phyloP scores from a whole-genome alignment of 176 grass and related monocot genomes.

The Eragrostis curvula region DNA sequence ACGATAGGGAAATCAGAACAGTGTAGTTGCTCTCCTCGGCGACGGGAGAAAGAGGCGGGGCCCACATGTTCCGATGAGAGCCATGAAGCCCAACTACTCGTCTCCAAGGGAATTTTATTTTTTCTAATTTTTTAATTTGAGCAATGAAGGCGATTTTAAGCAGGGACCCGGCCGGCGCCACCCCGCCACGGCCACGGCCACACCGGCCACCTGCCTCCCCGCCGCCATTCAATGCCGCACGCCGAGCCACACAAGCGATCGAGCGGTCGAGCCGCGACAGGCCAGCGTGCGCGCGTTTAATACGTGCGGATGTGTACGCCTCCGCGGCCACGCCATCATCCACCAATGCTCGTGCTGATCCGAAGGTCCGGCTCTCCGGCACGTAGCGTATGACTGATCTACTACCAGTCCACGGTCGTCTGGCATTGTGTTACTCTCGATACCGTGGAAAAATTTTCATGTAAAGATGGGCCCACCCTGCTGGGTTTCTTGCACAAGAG shows the following conservation, averaged over 20 bases:
- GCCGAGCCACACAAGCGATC: background rate
- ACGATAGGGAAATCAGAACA: background rate
- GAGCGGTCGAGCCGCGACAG: background rate
- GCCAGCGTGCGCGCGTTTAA: background rate
- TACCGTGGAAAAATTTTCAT: too few relatives aligned
- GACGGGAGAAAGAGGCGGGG: background rate
- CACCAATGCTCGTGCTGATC: background rate
- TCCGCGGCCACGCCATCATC: background rate
- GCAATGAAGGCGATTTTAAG: too few relatives aligned
- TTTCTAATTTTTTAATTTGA: too few relatives aligned
- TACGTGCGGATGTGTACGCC: background rate
- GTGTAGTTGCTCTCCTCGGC: background rate
- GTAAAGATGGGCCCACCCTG: too few relatives aligned
- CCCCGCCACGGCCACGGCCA: background rate
- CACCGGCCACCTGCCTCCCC: constrained; percentile 1
- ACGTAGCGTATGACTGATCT: background rate
- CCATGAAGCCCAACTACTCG: constrained; percentile 36
- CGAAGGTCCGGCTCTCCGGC: background rate
- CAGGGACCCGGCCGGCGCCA: too few relatives aligned
- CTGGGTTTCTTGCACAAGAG: too few relatives aligned
- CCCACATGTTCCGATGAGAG: background rate
- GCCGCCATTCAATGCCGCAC: background rate
- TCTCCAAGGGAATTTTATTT: too few relatives aligned
- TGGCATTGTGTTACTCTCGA: too few relatives aligned
- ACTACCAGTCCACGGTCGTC: background rate